phyloP scores from a whole-genome alignment of 371 early-diverging fungal species.

The Apophysomyces variabilis region DNA sequence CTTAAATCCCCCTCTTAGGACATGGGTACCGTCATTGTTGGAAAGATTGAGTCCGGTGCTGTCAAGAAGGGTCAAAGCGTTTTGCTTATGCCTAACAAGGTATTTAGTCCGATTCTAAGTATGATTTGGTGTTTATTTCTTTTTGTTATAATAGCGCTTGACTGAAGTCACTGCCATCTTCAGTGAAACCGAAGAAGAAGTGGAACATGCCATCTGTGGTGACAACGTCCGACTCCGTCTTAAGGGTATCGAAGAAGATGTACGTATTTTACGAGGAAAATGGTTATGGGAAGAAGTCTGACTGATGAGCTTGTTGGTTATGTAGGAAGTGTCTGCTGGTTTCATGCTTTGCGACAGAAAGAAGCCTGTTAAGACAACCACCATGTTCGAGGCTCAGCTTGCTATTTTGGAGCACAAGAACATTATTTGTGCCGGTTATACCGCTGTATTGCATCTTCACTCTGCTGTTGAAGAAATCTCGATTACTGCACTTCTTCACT shows the following conservation, averaged over 20 bases:
- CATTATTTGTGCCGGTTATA: conserved; percentile 95
- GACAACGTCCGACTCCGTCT: conserved; percentile 93
- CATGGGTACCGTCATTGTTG: conserved; percentile 94
- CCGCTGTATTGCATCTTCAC: conserved; percentile 92
- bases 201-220: conserved; percentile 80
- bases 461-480: conserved; percentile 88
- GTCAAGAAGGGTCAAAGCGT: conserved; percentile 85
- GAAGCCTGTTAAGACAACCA: conserved; percentile 79
- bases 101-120: conserved; percentile 25
- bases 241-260: conserved; percentile 93
- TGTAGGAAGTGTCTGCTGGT: conserved; percentile 79
- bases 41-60: conserved; percentile 95
- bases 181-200: conserved; percentile 83
- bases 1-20: conserved; percentile 52
- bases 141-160: conserved; percentile 28
- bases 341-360: conserved; percentile 84
- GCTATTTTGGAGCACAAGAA: conserved; percentile 92
- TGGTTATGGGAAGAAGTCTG: neutral
- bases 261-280: conserved; percentile 17
- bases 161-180: conserved; percentile 84
- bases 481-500: conserved; percentile 80
- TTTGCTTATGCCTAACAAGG: conserved; percentile 93
- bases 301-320: neutral
- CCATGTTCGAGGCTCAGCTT: conserved; percentile 85
- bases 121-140: neutral